phyloP scores from a whole-genome alignment of 202 grass and related monocot species.

The Musa balbisiana region DNA sequence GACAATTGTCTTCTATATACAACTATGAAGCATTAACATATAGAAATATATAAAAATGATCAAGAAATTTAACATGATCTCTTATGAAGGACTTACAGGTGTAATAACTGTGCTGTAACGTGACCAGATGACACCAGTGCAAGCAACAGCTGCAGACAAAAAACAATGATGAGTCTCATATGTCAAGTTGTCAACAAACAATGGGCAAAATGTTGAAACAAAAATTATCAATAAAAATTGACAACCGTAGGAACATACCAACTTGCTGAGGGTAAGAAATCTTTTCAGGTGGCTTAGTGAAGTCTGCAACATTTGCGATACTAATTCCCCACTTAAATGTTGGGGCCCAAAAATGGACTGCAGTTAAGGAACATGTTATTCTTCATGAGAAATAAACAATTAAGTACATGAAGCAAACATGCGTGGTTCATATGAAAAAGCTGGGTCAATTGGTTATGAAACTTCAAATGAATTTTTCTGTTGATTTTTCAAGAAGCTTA shows the following conservation, averaged over 20 bases:
- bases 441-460: neutral
- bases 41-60: neutral
- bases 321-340: slow-evolving; percentile 98
- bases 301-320: slow-evolving; percentile 81
- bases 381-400: neutral
- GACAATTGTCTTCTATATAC: too few relatives aligned
- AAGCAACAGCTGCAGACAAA: slow-evolving; percentile 50
- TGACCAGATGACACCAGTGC: slow-evolving; percentile 73
- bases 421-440: too few relatives aligned
- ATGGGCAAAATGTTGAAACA: neutral
- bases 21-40: neutral
- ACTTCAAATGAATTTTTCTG: neutral
- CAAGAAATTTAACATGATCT: neutral
- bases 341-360: slow-evolving; percentile 97
- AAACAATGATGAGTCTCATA: slow-evolving; percentile 10
- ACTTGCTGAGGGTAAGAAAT: slow-evolving; percentile 96
- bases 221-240: neutral
- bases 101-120: slow-evolving; percentile 82
- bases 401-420: neutral
- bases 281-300: slow-evolving; percentile 79
- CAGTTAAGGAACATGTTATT: slow-evolving; percentile 6
- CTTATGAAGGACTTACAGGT: slow-evolving; percentile 41
- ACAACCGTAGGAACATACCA: slow-evolving; percentile 30
- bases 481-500: neutral
- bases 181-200: neutral